Base-by-base conservation (phyloP, 2,329 filamentous ascomycete genomes). In the Clonostachys chloroleuca region DNA sequence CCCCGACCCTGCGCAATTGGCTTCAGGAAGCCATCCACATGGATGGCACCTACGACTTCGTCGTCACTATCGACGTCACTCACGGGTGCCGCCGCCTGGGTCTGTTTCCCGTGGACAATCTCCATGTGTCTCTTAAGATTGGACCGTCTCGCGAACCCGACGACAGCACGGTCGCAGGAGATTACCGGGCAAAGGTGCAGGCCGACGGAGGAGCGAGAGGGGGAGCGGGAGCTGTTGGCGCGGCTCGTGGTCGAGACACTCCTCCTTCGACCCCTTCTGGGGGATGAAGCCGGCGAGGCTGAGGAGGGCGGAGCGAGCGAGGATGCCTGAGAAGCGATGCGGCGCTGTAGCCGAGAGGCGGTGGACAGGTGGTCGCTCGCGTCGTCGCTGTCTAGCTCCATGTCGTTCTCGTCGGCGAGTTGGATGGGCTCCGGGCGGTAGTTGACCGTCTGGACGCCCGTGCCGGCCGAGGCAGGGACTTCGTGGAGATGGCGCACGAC, bases 21-120 rank as follows among this genome's bases (percentile, higher is more conserved):
- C 57, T 72, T 69, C 55, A 89, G 54, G 56, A 86, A 89, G 0
- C 85, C 81, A 60, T 89, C 85, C 2, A 81, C 75, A 55, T 88
- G 85, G 17, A 88, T 80, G 0, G 73, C 84, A 1, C 83, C 85
- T 9, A 73, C 54, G 56, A 81, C 75, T 56, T 83, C 79, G 48
- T 75, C 77, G 55, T 70, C 76, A 49, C 73, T 68, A 17, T 68
- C 66, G 34, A 59, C 53, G 17, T 67, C 61, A 35, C 68, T 18
- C 48, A 18, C 16, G 24, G 24, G 24, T 30, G 24, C 24, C 24
- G 24, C 9, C 30, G 14, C 34, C 34, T 33, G 48, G 37, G 43
- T 47, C n/a, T 50, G 40, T 20, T 52, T 50, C n/a, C 61, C 60
- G 49, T 73, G 70, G 16, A 73, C 55, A 7, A 63, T 56, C 34